Base-by-base conservation (phyloP, 2,329 filamentous ascomycete genomes). In the Beauveria varroae region DNA sequence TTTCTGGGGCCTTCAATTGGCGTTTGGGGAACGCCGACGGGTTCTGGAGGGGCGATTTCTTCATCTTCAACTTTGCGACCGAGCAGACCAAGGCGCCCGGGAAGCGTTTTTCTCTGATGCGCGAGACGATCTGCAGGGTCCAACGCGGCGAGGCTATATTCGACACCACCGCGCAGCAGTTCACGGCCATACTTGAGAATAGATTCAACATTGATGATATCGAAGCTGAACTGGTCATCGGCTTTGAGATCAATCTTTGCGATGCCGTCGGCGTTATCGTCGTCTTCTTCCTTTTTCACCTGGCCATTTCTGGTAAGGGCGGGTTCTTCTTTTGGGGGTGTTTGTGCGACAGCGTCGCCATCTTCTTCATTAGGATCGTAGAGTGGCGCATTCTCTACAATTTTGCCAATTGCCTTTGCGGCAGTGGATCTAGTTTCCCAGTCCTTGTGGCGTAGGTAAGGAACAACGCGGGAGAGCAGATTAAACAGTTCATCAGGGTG, bases 401-500 rank as follows among this genome's bases (percentile, higher is more conserved):
- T 98, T 69, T 93, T 92, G 62, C 93, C 93, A 62, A 99, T 88
- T 22, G 95, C 95, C 75, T 93, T 96, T 67, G 93, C 92, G 52
- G 96, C 90, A 59, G 95, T 96, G 64, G 89, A 93, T 67, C 96
- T 83, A 28, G 95, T 99, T 71, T 99, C 95, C 95, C 95, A 99
- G 71, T 93, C 93, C 73, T 93, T 96, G 67, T 95, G 93, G 62
- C 91, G 86, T 34, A 99, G 82, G 74, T 97, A 99, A 1, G 95
- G 93, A n/a, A 99, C 87, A 37, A 99, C 93, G 63, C 93, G 84
- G 34, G 91, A 93, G 14, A 99, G 82, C 7, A 99, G 83, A 71
- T 98, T 97, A 77, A 98, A 98, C 1, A 99, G 81, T 74, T 99
- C 96, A 76, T 99, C 93, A 0, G 95, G 95, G 69, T 98, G 95